Percentiles rank a stretch among this genome's conserved stretches.
Conservation (phyloP, 148 eudicot species). For the Vaccinium darrowii region DNA sequence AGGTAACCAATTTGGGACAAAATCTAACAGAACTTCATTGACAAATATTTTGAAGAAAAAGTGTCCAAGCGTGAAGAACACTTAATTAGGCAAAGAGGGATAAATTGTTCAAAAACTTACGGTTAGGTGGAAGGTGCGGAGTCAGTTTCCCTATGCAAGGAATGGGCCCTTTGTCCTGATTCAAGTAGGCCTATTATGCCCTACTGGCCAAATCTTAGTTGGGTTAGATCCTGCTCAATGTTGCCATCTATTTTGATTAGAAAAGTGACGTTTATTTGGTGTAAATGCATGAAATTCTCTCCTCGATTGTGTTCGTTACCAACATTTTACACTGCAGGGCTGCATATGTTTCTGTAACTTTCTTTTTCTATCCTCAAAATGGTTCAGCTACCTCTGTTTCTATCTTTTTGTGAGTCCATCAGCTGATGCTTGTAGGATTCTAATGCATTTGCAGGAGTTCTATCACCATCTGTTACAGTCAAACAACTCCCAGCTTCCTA, state of each 20-base stretch:
- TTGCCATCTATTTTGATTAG: neutral
- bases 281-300: neutral
- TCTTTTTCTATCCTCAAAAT: neutral
- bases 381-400: neutral
- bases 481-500: slow-evolving; percentile 51
- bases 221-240: neutral
- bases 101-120: neutral
- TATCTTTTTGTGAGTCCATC: neutral
- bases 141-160: neutral
- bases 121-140: neutral
- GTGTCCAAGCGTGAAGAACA: neutral
- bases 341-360: neutral
- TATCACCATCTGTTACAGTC: slow-evolving; percentile 51
- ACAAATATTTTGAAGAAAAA: neutral
- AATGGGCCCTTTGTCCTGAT: neutral
- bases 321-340: neutral
- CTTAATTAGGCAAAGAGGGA: neutral
- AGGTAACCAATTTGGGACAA: too few species aligned
- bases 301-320: too few species aligned
- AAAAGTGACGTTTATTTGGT: neutral
- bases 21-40: neutral
- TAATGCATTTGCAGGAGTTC: slow-evolving; percentile 55
- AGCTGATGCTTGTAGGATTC: neutral
- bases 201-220: neutral
- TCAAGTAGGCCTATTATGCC: neutral